Base-by-base conservation (phyloP, 2,329 filamentous ascomycete species). In the Drechmeria coniospora region DNA sequence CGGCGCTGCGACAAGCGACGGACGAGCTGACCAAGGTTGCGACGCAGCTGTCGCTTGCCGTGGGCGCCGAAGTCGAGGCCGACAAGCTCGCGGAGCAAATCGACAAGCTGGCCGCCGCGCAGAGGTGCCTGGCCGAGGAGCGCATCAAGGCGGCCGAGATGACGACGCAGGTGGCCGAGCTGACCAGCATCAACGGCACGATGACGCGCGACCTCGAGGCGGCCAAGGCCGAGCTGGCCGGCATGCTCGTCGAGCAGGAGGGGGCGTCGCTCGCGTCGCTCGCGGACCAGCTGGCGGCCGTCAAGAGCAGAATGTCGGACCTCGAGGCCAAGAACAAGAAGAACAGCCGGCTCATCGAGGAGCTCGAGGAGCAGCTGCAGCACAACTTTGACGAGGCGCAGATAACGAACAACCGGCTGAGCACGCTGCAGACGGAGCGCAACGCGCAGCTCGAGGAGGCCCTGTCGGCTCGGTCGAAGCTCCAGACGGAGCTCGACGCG, bases 381-480 rank as follows among this genome's bases (percentile, higher is more conserved):
- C 82, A 69, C 49, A 94, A 90, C 56, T 98, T 84, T 53, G 90
- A 98, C 46, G 81, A 93, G 49, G 84, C 87, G 34, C 82, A 94
- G 46, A 63, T 73, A 33, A 75, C 77, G 9, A 84, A 72, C 51
- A 92, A 93, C 56, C 75, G 87, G 29, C 60, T 95, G 29, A 94
- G 86, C 28, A 76, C 79, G 26, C 63, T 87, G 26, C 77, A 84
- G 46, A 70, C 72, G 12, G 79, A 86, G 53, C 75, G 78, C 26
- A 70, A 75, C 34, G 63, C 65, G 28, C 75, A 86, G 42, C 56
- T 93, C 21, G 81, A 92, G 36, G 83, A 94, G 39, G 78, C 78
- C 8, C 78, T 77, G 37, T 57, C 68, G 16, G 70, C 71, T 25
- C 73, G 71, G 37, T 50, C 54, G 21, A 66, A 63, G 41, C 64